phyloP scores from a whole-genome alignment of 2,329 filamentous ascomycete species.

The Rhynchosporium agropyri region DNA sequence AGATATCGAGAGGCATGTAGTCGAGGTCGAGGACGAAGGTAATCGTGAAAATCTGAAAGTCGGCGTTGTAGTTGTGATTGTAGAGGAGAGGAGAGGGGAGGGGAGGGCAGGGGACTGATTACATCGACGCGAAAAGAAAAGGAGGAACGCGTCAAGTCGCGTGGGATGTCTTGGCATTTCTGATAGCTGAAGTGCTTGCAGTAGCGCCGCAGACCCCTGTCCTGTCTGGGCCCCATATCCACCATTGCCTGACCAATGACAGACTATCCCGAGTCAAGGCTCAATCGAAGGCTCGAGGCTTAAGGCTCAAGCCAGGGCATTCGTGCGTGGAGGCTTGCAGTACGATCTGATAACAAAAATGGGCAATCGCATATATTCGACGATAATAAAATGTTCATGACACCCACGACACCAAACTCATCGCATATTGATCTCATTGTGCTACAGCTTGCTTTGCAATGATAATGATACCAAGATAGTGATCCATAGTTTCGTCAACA shows the following conservation, averaged over 20 bases:
- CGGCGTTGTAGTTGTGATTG: not conserved
- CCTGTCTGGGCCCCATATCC: not conserved
- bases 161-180: constrained; percentile 1
- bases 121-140: not conserved
- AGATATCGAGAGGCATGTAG: too few relatives aligned
- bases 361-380: not conserved
- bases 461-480: constrained; percentile 43
- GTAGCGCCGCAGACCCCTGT: constrained; percentile 11
- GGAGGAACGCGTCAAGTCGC: constrained; percentile 9
- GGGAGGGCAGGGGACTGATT: not conserved
- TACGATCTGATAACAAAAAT: not conserved
- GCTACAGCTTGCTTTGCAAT: constrained; percentile 33
- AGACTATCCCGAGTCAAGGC: not conserved
- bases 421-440: not conserved
- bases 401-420: constrained; percentile 4
- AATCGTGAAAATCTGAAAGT: not conserved
- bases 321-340: not conserved
- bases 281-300: not conserved
- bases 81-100: not conserved
- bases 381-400: constrained; percentile 7
- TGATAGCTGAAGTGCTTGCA: constrained; percentile 24
- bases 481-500: constrained; percentile 31
- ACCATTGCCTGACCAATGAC: not conserved
- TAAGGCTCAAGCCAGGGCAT: not conserved
- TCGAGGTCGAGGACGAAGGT: not conserved